Conservation (phyloP, 176 grass and related monocot genomes). For the Saccharum spontaneum region DNA sequence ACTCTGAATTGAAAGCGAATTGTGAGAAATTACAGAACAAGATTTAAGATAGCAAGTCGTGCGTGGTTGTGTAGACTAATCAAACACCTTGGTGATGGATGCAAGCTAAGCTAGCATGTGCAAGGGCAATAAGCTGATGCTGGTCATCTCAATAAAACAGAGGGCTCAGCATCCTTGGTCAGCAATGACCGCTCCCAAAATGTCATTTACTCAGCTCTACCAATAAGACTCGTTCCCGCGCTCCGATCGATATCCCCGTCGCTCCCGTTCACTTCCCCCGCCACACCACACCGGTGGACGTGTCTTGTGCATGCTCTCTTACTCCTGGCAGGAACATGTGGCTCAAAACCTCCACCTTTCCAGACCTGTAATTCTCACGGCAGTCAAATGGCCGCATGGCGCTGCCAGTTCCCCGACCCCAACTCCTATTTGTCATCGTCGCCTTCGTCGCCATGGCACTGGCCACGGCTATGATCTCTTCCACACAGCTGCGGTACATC, state of each 20-base stretch:
- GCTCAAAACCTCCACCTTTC: slow-evolving; percentile 15
- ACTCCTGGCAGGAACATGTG: slow-evolving; percentile 13
- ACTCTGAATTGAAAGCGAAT: neutral
- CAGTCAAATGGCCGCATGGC: slow-evolving; percentile 9
- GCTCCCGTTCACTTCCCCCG: neutral
- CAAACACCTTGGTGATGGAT: too few relatives aligned
- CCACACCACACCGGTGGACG: slow-evolving; percentile 10
- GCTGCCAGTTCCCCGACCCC: neutral
- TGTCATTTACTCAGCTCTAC: too few relatives aligned
- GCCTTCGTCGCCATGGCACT: slow-evolving; percentile 31
- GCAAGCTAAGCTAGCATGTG: too few relatives aligned
- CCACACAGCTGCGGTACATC: neutral
- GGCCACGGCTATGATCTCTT: neutral
- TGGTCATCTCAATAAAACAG: too few relatives aligned
- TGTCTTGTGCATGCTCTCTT: slow-evolving; percentile 29
- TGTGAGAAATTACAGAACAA: neutral
- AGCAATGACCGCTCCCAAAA: too few relatives aligned
- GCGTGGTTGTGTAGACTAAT: too few relatives aligned
- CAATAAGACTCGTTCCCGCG: too few relatives aligned
- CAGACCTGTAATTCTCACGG: neutral
- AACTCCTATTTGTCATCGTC: neutral
- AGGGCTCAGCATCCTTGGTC: too few relatives aligned
- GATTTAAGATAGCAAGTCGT: neutral
- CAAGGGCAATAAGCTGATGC: too few relatives aligned
- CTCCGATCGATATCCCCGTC: neutral